Percentiles rank a stretch among this genome's conserved stretches.
phyloP scores from a whole-genome alignment of 345 rosid species.

The Arabidopsis thaliana region TAIR10.1 NC_003076.8:13911001-13911500 shows the following conservation, averaged over 20 bases:
- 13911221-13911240: conserved; percentile 32
- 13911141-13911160: conserved; percentile 29
- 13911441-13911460: conserved; percentile 25
- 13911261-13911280: conserved; percentile 45
- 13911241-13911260: conserved; percentile 40
- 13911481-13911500: conserved; percentile 37
- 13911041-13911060: conserved; percentile 43
- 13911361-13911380: conserved; percentile 21
- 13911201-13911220: conserved; percentile 18
- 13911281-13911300: conserved; percentile 26
- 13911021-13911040: conserved; percentile 54
- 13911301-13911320: conserved; percentile 35
- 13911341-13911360: conserved; percentile 23
- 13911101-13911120: conserved; percentile 31
- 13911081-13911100: conserved; percentile 49
- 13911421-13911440: conserved; percentile 27
- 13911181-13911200: conserved; percentile 32
- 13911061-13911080: conserved; percentile 53
- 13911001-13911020: conserved; percentile 3
- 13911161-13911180: conserved; percentile 8
- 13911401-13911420: conserved; percentile 25
- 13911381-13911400: conserved; percentile 31
- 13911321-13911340: conserved; percentile 24
- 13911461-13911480: conserved; percentile 41
- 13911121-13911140: conserved; percentile 42